phyloP scores from a whole-genome alignment of 108 stramenopile genomes.

The Aurantiochytrium sp. region DNA sequence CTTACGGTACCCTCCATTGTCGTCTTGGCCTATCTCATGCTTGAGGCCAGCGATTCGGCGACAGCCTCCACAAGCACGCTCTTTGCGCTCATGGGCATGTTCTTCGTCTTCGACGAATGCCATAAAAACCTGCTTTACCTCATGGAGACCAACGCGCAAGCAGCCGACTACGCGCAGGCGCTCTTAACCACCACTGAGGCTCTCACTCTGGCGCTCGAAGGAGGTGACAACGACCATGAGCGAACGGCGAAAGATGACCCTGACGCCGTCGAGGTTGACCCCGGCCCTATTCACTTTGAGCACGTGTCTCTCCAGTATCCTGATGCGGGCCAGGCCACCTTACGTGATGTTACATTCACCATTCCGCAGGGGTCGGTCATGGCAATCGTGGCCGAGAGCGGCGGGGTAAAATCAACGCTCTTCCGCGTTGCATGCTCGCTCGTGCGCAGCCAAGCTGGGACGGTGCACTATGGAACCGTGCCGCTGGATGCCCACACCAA shows the following conservation, averaged over 20 bases:
- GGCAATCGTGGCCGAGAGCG: slow-evolving; percentile 81
- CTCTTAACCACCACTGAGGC: no score
- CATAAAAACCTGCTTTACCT: no score
- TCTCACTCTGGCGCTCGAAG: no score
- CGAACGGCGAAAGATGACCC: no score
- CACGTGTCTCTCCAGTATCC: slow-evolving; percentile 85
- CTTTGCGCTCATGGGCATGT: not conserved
- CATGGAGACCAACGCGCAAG: no score
- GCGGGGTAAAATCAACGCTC: slow-evolving; percentile 79
- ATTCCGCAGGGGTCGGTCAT: slow-evolving; percentile 74
- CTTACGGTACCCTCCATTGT: no score
- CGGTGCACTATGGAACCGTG: slow-evolving; percentile 69
- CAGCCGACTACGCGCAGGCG: no score
- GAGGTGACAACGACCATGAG: no score
- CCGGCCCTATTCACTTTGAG: slow-evolving; percentile 57
- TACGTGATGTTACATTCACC: slow-evolving; percentile 61
- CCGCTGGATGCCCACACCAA: slow-evolving; percentile 71
- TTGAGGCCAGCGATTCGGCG: no score
- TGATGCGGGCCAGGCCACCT: slow-evolving; percentile 66
- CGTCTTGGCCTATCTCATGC: no score
- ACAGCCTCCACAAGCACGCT: not conserved
- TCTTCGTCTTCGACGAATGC: no score
- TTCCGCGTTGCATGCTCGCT: slow-evolving; percentile 79
- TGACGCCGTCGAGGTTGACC: no score
- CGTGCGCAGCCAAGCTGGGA: slow-evolving; percentile 82